phyloP scores from a whole-genome alignment of 176 grass and related monocot genomes.

The maize (Zea mays) region Zm-B73-REFERENCE-NAM-5.0 NC_050104.1:122992001-122992500 shows the following conservation, averaged over 20 bases:
- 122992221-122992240: conserved; percentile 48
- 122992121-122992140: conserved; percentile 67
- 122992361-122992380: conserved; percentile 55
- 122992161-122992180: conserved; percentile 63
- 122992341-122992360: conserved; percentile 69
- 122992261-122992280: too few species aligned
- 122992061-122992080: conserved; percentile 43
- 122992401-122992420: conserved; percentile 64
- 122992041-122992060: conserved; percentile 47
- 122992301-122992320: conserved; percentile 41
- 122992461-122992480: conserved; percentile 49
- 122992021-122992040: too few species aligned
- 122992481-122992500: conserved; percentile 81
- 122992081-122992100: conserved; percentile 51
- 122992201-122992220: conserved; percentile 58
- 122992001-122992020: too few species aligned
- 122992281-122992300: too few species aligned
- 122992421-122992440: conserved; percentile 60
- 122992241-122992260: too few species aligned
- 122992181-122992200: conserved; percentile 42
- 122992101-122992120: conserved; percentile 71
- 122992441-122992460: conserved; percentile 9
- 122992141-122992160: conserved; percentile 68
- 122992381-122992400: conserved; percentile 65
- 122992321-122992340: conserved; percentile 51